A percentile compares a stretch with the other conserved stretches of the same genome.
Evolutionary conservation across 768 basidiomycete species (phyloP).

Genomic region (Boletus coccyginus): DNA sequence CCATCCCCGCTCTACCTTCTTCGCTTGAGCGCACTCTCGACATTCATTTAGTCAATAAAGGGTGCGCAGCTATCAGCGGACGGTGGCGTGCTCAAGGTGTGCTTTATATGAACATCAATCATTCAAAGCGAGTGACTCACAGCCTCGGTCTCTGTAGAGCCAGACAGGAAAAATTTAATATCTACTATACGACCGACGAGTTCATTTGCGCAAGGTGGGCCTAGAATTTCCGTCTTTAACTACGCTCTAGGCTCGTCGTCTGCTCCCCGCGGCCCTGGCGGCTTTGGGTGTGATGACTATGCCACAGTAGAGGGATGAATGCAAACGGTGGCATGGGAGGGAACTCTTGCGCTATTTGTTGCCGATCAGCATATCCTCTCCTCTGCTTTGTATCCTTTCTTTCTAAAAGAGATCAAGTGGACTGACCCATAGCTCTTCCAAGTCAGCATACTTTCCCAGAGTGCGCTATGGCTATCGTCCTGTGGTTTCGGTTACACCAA

Average conservation of each 20-base stretch:
- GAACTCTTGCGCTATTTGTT: background rate
- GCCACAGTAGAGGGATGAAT: background rate
- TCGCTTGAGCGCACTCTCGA: conserved; percentile 5
- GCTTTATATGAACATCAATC: background rate
- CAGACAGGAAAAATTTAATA: conserved; percentile 5
- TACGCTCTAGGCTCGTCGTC: background rate
- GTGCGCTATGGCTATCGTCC: background rate
- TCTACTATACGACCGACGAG: conserved; percentile 6
- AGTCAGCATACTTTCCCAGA: conserved; percentile 2
- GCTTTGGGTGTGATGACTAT: background rate
- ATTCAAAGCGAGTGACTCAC: conserved; percentile 1
- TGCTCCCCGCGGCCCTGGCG: conserved; percentile 16
- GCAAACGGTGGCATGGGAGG: background rate
- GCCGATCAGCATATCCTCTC: conserved; percentile 11
- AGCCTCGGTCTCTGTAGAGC: conserved; percentile 4
- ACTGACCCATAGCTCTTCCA: background rate
- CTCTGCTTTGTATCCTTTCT: background rate
- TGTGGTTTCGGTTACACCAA: background rate
- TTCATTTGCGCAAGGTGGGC: conserved; percentile 14
- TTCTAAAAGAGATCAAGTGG: conserved; percentile 6
- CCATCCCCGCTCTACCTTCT: conserved; percentile 11
- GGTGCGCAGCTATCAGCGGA: conserved; percentile 15
- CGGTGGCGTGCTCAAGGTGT: background rate
- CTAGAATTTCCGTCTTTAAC: conserved; percentile 9
- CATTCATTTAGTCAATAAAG: conserved; percentile 3